phyloP scores from a whole-genome alignment of 2,329 filamentous ascomycete species.

The Zymoseptoria brevis region DNA sequence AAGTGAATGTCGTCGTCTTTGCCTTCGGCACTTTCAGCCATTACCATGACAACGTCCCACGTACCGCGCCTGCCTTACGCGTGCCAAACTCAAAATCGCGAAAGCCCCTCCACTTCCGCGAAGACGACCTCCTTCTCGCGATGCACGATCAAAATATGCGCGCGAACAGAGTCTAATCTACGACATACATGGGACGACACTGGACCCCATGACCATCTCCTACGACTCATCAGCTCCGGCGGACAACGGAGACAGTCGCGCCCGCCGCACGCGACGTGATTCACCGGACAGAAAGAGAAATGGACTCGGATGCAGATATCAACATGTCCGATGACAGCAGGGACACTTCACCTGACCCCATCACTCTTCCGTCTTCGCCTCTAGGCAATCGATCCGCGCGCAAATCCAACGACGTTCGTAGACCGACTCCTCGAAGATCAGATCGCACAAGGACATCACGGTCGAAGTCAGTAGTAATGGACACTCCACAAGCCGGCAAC shows the following conservation, averaged over 20 bases:
- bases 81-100: background rate
- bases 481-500: constrained; percentile 32
- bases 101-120: background rate
- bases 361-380: constrained; percentile 29
- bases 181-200: background rate
- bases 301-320: background rate
- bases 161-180: background rate
- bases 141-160: background rate
- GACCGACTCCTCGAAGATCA: constrained; percentile 22
- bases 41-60: background rate
- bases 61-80: background rate
- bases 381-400: constrained; percentile 17
- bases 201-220: background rate
- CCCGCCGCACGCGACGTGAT: background rate
- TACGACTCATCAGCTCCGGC: background rate
- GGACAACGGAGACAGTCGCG: background rate
- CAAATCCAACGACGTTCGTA: constrained; percentile 25
- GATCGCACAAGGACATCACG: constrained; percentile 22
- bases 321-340: constrained; percentile 8
- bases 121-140: background rate
- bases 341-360: constrained; percentile 28
- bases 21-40: background rate
- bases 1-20: background rate
- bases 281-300: background rate
- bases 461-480: constrained; percentile 39